A percentile compares a stretch with the other conserved stretches of the same genome.
phyloP scores from a whole-genome alignment of 176 grass and related monocot species.

The Dactylis glomerata region DNA sequence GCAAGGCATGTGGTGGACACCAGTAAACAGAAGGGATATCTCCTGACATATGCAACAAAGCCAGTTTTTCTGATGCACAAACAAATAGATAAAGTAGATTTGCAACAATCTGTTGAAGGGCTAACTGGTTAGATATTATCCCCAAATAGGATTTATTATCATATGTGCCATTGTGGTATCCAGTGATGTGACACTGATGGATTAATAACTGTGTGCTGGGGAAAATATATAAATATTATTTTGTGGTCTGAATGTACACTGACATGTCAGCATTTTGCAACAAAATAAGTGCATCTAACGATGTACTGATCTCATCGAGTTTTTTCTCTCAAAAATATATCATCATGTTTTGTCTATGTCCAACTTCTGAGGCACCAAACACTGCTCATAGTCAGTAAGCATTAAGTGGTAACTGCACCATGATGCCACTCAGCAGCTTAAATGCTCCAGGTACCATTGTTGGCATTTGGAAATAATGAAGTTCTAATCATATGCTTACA shows the following conservation, averaged over 20 bases:
- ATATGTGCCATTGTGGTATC: background rate
- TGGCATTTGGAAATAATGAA: conserved; percentile 11
- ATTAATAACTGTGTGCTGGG: background rate
- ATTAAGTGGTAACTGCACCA: background rate
- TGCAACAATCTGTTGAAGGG: background rate
- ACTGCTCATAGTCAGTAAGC: background rate
- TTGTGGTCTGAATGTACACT: background rate
- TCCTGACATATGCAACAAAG: background rate
- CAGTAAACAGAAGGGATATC: background rate
- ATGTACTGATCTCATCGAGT: background rate
- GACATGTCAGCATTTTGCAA: background rate
- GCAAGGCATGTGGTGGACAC: conserved; percentile 2
- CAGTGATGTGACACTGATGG: background rate
- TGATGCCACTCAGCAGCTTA: background rate
- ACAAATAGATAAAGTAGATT: background rate
- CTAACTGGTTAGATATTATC: background rate
- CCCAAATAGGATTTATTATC: background rate
- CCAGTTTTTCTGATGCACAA: background rate
- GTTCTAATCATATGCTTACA: conserved; percentile 6
- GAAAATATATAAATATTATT: conserved; percentile 11
- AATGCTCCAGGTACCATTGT: background rate
- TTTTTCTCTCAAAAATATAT: background rate
- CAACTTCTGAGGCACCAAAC: background rate
- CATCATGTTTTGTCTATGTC: background rate
- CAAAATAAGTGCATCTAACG: background rate